Percentiles rank a stretch among this genome's conserved stretches.
Evolutionary conservation across 164 flowering plant genomes (phyloP).

Genomic region (Liriodendron chinense): DNA sequence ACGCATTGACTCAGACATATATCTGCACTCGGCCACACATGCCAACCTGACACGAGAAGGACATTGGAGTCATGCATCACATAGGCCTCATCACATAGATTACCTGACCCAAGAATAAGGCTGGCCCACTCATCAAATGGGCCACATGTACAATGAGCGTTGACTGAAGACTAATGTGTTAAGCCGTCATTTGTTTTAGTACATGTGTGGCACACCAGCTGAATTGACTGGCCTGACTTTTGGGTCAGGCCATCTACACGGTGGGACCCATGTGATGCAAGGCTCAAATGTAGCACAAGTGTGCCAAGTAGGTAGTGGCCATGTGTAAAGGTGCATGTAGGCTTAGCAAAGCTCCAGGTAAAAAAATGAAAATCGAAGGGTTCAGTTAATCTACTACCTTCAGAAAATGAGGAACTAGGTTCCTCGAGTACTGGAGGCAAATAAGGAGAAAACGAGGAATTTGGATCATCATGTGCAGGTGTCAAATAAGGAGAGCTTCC

Average conservation of each 20-base stretch:
- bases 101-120: neutral
- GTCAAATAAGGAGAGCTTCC: conserved; percentile 49
- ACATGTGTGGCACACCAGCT: neutral
- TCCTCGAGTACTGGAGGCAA: conserved; percentile 91
- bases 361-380: neutral
- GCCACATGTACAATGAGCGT: neutral
- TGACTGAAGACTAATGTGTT: neutral
- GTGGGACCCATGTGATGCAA: neutral
- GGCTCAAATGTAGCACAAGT: neutral
- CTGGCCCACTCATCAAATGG: neutral
- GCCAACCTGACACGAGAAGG: neutral
- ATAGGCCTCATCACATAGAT: neutral
- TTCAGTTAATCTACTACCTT: conserved; percentile 45
- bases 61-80: neutral
- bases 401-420: conserved; percentile 92
- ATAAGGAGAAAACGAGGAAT: conserved; percentile 62
- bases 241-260: neutral
- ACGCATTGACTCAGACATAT: neutral
- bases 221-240: neutral
- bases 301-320: too few species aligned
- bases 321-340: neutral
- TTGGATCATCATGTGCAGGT: conserved; percentile 56
- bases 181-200: neutral
- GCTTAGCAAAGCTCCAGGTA: neutral
- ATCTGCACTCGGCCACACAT: neutral